Evolutionary conservation across 2,329 filamentous ascomycete genomes (phyloP).

Genomic region (Elsinoe perseae): DNA sequence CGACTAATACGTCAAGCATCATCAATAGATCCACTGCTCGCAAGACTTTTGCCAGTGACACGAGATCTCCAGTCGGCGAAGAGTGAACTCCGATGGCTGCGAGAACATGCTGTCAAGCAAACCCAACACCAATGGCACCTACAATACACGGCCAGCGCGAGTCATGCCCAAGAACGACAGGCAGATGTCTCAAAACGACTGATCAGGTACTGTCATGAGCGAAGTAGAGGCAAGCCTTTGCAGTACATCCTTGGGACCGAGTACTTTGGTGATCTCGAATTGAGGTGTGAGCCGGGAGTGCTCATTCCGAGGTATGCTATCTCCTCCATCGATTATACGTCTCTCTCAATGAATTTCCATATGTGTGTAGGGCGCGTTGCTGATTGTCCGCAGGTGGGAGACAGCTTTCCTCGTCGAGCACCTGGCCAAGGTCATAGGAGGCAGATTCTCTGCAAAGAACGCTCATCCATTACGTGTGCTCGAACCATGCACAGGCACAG

Average conservation of each 20-base stretch:
- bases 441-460: not conserved
- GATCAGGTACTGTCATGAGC: conserved; percentile 32
- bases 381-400: conserved; percentile 15
- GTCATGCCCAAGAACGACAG: not conserved
- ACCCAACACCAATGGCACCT: conserved; percentile 4
- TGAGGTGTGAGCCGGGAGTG: conserved; percentile 67
- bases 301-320: conserved; percentile 65
- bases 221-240: conserved; percentile 62
- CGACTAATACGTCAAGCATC: conserved; percentile 23
- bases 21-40: conserved; percentile 38
- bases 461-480: conserved; percentile 52
- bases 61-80: conserved; percentile 55
- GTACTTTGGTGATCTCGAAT: conserved; percentile 76
- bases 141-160: not conserved
- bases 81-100: conserved; percentile 68
- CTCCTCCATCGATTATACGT: too few relatives aligned
- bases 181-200: conserved; percentile 20
- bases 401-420: conserved; percentile 10
- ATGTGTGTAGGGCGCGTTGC: too few relatives aligned
- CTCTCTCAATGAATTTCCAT: too few relatives aligned
- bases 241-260: conserved; percentile 87
- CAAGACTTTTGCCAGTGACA: conserved; percentile 56
- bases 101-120: conserved; percentile 41
- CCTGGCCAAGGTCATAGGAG: not conserved
- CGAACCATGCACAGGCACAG: conserved; percentile 85